Evolutionary conservation across 306 rosid species (phyloP).

Genomic region (Aeschynomene evenia): DNA sequence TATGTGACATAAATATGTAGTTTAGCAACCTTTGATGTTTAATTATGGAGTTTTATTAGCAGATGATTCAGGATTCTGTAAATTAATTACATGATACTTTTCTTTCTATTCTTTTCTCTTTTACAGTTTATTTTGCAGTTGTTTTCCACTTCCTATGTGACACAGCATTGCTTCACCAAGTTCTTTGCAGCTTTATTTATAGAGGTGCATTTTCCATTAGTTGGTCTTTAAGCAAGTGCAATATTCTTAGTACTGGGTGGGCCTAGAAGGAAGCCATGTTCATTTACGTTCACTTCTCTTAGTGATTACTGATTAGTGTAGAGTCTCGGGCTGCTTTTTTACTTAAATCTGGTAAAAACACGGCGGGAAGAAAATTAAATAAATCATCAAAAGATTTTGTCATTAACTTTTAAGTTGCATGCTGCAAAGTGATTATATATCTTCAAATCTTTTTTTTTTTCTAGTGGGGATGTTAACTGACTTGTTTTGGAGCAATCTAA

Average conservation of each 20-base stretch:
- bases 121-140: constrained; percentile 1
- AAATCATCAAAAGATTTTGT: no score
- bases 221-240: not conserved
- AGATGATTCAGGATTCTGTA: constrained; percentile 47
- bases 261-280: no score
- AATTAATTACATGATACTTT: constrained; percentile 39
- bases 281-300: no score
- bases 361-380: no score
- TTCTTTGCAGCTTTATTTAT: not conserved
- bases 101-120: not conserved
- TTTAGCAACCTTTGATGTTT: constrained; percentile 19
- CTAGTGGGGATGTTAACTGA: no score
- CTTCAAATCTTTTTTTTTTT: no score
- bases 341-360: no score
- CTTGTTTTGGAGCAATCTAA: no score
- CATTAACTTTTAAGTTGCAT: no score
- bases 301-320: no score
- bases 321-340: no score
- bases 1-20: constrained; percentile 37
- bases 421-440: no score
- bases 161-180: not conserved
- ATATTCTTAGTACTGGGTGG: not conserved
- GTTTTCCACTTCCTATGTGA: not conserved
- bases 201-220: not conserved
- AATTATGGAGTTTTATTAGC: constrained; percentile 34